Evolutionary conservation across 2,329 filamentous ascomycete species (phyloP).

Genomic region (Cladosporium halotolerans): DNA sequence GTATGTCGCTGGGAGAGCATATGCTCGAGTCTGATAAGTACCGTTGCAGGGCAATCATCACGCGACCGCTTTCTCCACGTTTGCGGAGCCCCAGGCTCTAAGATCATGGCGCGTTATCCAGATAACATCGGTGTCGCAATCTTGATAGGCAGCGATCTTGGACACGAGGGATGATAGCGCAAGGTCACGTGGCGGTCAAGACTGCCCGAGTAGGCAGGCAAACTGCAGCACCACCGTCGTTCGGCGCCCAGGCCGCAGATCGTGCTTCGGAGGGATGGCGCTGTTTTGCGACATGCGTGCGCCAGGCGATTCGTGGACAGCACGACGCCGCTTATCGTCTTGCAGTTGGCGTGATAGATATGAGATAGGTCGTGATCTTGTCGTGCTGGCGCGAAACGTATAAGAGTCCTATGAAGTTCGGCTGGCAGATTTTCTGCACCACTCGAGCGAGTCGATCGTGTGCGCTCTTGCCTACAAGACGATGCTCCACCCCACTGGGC

Average conservation of each 20-base stretch:
- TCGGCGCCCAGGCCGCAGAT: constrained; percentile 10
- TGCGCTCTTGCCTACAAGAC: background rate
- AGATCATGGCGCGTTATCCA: background rate
- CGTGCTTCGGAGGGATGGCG: constrained; percentile 8
- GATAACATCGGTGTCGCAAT: constrained; percentile 1
- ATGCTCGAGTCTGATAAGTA: background rate
- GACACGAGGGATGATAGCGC: background rate
- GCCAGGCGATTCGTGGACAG: constrained; percentile 6
- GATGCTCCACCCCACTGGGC: background rate
- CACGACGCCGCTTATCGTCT: constrained; percentile 4
- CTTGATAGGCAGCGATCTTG: background rate
- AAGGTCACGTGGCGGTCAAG: constrained; percentile 7
- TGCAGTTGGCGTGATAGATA: constrained; percentile 11
- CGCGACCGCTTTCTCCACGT: background rate
- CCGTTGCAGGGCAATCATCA: background rate
- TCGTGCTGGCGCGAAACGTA: background rate
- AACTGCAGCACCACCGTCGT: background rate
- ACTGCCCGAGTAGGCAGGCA: constrained; percentile 10
- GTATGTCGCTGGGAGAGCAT: background rate
- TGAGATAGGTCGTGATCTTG: constrained; percentile 8
- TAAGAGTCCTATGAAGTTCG: constrained; percentile 3
- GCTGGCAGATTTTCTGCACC: background rate
- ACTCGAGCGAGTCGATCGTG: background rate
- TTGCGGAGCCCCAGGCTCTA: constrained; percentile 5
- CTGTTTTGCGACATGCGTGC: constrained; percentile 8